These are phyloP conservation scores for Tephrocybe sp. DNA, from an alignment of 768 basidiomycete genomes.

Conservation along the genomic window DNA sequence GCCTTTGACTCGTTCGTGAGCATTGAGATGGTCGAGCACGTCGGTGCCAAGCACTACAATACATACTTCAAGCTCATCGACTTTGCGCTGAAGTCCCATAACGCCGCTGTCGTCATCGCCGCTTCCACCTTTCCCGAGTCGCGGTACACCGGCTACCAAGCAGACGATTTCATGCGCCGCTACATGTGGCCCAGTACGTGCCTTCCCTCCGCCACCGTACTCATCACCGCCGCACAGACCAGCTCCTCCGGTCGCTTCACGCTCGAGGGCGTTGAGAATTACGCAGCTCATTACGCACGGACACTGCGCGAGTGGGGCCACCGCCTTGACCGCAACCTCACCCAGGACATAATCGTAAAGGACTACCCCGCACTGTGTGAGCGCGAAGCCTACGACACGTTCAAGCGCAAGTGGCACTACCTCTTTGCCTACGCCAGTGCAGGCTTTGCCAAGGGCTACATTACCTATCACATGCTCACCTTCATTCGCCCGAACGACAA, in stretches of 20 bases:
- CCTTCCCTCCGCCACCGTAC: conserved; percentile 81
- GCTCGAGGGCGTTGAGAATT: conserved; percentile 83
- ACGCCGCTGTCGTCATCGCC: conserved; percentile 68
- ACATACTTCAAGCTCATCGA: conserved; percentile 77
- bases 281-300: conserved; percentile 84
- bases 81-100: conserved; percentile 67
- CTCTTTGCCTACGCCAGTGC: too few species aligned
- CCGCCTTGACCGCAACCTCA: conserved; percentile 66
- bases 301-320: conserved; percentile 92
- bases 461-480: conserved; percentile 80
- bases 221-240: conserved; percentile 69
- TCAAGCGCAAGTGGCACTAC: conserved; percentile 83
- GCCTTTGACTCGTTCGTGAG: conserved; percentile 78
- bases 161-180: conserved; percentile 82
- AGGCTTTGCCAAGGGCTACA: conserved; percentile 79
- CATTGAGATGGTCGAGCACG: conserved; percentile 81
- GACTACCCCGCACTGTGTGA: conserved; percentile 65
- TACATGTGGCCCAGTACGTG: conserved; percentile 92
- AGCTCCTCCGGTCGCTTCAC: conserved; percentile 77
- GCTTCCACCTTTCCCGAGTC: conserved; percentile 73
- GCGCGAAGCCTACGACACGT: conserved; percentile 57
- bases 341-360: conserved; percentile 53
- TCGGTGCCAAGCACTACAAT: conserved; percentile 57
- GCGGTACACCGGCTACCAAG: conserved; percentile 70
- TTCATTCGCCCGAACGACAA: conserved; percentile 62